A percentile compares a stretch with the other conserved stretches of the same genome.
phyloP scores from a whole-genome alignment of 805 yeast genomes.

The Myxozyma mucilagina region DNA sequence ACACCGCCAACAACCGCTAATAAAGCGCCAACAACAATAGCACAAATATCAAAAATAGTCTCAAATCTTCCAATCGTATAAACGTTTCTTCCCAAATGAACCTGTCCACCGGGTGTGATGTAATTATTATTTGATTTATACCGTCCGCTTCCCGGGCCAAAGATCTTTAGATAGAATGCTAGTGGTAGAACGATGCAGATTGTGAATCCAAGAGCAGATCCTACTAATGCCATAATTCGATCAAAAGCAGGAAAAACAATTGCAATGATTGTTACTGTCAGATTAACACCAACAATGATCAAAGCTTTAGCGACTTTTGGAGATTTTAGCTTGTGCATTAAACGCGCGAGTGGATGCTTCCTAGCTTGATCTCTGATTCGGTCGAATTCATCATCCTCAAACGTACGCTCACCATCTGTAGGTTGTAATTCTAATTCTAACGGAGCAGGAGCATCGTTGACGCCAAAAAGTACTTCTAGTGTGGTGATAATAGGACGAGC shows the following conservation, averaged over 20 bases:
- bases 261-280: constrained; percentile 58
- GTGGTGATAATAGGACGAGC: constrained; percentile 80
- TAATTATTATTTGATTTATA: constrained; percentile 1
- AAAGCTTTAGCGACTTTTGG: constrained; percentile 22
- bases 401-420: not conserved
- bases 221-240: constrained; percentile 74
- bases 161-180: constrained; percentile 63
- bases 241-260: constrained; percentile 77
- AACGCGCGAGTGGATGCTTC: constrained; percentile 3
- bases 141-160: constrained; percentile 35
- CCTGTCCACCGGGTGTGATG: constrained; percentile 14
- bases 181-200: constrained; percentile 80
- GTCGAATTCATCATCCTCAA: not conserved
- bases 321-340: not conserved
- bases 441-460: constrained; percentile 32
- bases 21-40: constrained; percentile 11
- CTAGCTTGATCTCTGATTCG: not conserved
- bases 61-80: constrained; percentile 9
- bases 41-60: constrained; percentile 15
- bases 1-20: constrained; percentile 26
- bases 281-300: constrained; percentile 53
- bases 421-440: not conserved
- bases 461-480: constrained; percentile 55
- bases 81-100: not conserved
- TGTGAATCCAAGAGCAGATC: constrained; percentile 75